Conservation (phyloP, 2,329 filamentous ascomycete genomes). For the Epichloe amarillans region DNA sequence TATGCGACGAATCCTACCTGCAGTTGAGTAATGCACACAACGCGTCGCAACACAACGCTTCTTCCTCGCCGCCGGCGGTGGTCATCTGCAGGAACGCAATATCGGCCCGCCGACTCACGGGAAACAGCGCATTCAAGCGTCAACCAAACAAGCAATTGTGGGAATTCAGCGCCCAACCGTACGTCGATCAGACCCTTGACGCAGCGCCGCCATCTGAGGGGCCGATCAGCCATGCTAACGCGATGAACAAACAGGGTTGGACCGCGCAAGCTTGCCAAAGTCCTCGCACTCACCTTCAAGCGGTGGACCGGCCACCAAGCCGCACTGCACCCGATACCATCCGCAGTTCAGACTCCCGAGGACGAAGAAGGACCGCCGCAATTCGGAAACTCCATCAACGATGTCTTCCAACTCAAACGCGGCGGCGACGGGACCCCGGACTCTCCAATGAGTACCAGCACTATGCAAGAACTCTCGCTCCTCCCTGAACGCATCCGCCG, state of each 20-base stretch:
- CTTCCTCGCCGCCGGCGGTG: slow-evolving; percentile 3
- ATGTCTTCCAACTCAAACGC: not conserved
- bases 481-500: slow-evolving; percentile 3
- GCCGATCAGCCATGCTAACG: not conserved
- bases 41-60: slow-evolving; percentile 5
- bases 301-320: slow-evolving; percentile 3
- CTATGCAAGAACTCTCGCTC: not conserved
- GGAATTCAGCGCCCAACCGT: slow-evolving; percentile 27
- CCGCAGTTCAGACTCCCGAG: not conserved
- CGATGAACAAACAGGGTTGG: slow-evolving; percentile 16
- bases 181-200: not conserved
- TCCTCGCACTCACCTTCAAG: slow-evolving; percentile 4
- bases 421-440: not conserved
- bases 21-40: slow-evolving; percentile 9
- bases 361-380: not conserved
- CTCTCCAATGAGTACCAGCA: not conserved
- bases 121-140: not conserved
- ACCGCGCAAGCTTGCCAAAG: slow-evolving; percentile 20
- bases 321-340: not conserved
- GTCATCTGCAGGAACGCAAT: slow-evolving; percentile 5
- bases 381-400: not conserved
- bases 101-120: not conserved
- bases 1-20: slow-evolving; percentile 16
- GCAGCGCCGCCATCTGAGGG: slow-evolving; percentile 4
- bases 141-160: slow-evolving; percentile 12